Base-by-base conservation (phyloP, 139 green algal genomes). In the Marvania coccoides region DNA sequence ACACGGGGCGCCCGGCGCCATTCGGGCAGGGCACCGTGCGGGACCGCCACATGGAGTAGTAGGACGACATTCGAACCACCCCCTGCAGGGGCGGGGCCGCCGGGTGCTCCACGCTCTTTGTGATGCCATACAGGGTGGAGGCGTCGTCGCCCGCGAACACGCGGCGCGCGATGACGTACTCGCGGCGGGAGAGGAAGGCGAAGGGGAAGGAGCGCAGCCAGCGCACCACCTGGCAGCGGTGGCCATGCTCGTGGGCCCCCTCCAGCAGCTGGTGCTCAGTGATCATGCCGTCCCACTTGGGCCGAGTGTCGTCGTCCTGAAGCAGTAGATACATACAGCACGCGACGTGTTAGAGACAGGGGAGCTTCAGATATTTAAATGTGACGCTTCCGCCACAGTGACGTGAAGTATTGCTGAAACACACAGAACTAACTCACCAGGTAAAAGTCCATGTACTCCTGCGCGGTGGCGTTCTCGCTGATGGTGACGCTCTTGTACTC, bases 151-250 rank as follows among this genome's bases (percentile, higher is more conserved):
- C 48, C n/a, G 42, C 53, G 58, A 71, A 86, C 14, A 87, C 24
- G 38, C 89, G 72, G 45, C 88, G 79, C 4, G 74, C 90, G 33
- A 95, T 91, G 36, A 85, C 67, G 62, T 96, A 96, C 71, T 96
- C 87, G 51, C 90, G 78, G 64, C 91, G 75, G 8, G 59, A 79
- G 35, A 96, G 76, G 75, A 95, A 95, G 65, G 77, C 74, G 69
- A 96, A 94, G 51, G 90, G 90, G 70, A 96, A 96, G 54, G 81
- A 83, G 31, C 90, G 78, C 4, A 89, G 51, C 90, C 90, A 96
- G 69, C 83, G 81, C 58, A 96, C 90, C 33, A 96, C 88, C 67
- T 91, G 80, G 58, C 83, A 83, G 1, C 89, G 73, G 2, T 58
- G 5, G 14, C 14, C 57, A 4, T 23, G 19, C 33, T 59, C 46